A percentile compares a stretch with the other conserved stretches of the same genome.
These are phyloP conservation scores for Mrakia gelida DNA, from an alignment of 768 basidiomycete species.

Conservation along the genomic window DNA sequence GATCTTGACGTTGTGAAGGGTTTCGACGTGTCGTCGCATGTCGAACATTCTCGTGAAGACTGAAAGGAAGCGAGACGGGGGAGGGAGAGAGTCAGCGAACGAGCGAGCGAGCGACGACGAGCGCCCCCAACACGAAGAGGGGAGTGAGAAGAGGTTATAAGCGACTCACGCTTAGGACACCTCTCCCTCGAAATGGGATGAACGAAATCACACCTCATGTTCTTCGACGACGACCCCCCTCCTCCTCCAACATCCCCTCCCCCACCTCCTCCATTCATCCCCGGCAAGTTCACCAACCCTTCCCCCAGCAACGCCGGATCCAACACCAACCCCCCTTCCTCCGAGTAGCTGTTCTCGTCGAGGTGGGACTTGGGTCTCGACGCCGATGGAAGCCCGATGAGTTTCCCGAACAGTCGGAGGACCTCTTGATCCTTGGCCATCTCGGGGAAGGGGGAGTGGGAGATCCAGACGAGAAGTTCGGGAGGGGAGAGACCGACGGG, in stretches of 20 bases:
- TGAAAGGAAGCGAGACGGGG: background rate
- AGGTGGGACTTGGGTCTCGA: background rate
- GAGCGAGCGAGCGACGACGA: too few relatives aligned
- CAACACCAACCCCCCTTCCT: background rate
- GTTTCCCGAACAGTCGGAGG: slow-evolving; percentile 18
- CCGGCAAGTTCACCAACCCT: background rate
- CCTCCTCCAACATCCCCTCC: too few relatives aligned
- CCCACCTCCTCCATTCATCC: background rate
- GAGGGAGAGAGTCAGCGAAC: background rate
- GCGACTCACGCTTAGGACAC: background rate
- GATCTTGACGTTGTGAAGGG: slow-evolving; percentile 8
- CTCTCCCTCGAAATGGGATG: slow-evolving; percentile 9
- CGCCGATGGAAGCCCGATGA: slow-evolving; percentile 20
- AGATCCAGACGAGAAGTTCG: slow-evolving; percentile 30
- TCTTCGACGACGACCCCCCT: background rate
- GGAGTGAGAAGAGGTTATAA: too few relatives aligned
- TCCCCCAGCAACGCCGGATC: background rate
- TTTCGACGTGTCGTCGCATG: slow-evolving; percentile 18
- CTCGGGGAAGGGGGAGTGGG: slow-evolving; percentile 17
- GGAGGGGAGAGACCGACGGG: slow-evolving; percentile 13
- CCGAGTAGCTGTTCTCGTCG: background rate
- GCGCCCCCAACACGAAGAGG: too few relatives aligned
- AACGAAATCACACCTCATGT: slow-evolving; percentile 15
- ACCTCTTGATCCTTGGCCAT: slow-evolving; percentile 26
- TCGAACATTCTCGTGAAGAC: slow-evolving; percentile 15